Base-by-base conservation (phyloP, 495 filamentous ascomycete genomes). In the Penicilliopsis zonata region DNA sequence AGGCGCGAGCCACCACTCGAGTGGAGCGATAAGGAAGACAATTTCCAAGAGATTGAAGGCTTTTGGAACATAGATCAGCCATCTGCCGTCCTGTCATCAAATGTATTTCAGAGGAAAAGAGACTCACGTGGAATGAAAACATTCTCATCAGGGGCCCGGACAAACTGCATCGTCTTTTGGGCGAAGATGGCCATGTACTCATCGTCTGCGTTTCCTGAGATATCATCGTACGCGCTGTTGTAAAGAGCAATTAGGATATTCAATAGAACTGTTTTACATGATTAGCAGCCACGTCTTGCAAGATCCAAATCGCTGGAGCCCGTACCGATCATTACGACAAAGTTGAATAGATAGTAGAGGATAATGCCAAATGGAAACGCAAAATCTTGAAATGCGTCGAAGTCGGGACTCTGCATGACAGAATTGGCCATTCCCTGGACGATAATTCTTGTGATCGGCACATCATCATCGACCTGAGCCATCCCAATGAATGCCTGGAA, bases 241-340 rank as follows among this genome's bases (percentile, higher is more conserved):
- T 95, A 98, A 3, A 98, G 72, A 0, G 90, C 90, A 43, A 98
- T 95, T 21, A 98, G 73, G 49, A 95, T 80, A 50, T 95, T 95
- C 35, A 95, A 62, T 9, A 95, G 69, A 16, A 95, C 74, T 69
- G 38, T 33, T 28, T 14, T n/a, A 1, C 22, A 3, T 9, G 10
- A 37, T 58, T 31, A 58, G 46, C 22, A 4, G 28, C 12, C 12
- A 21, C 28, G n/a, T 24, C 7, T n/a, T 49, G 4, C 8, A 28
- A 27, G 9, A 25, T 10, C 2, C 13, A 12, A 0, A 10, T 14
- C 2, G 1, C 8, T 19, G 12, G 14, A 13, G 19, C 18, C 41
- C 57, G 46, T 47, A 72, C 69, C 57, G 25, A 69, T 86, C 83
- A 94, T 94, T 19, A 98, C 78, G n/a, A 95, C 71, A 46, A 98